These are phyloP conservation scores for Elaeis oleifera DNA, from an alignment of 202 grass and related monocot genomes.

Conservation along the genomic window DNA sequence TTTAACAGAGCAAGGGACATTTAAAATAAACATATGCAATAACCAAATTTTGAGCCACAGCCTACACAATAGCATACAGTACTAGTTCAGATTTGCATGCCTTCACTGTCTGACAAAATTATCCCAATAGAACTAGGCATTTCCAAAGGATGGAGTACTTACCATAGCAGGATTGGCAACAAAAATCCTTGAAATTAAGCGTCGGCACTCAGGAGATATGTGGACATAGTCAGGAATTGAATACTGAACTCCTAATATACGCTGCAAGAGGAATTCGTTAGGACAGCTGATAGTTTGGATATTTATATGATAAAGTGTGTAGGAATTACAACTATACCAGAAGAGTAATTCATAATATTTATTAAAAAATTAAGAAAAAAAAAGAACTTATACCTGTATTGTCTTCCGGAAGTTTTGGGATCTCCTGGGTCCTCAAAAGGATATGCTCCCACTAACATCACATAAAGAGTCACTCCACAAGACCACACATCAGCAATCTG, in stretches of 20 bases:
- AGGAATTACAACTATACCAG: too few species aligned
- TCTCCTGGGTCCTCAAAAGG: slow-evolving; percentile 60
- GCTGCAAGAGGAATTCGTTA: slow-evolving; percentile 34
- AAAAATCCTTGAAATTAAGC: slow-evolving; percentile 63
- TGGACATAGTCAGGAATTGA: slow-evolving; percentile 97
- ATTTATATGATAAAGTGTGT: neutral
- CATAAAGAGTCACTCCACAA: slow-evolving; percentile 60
- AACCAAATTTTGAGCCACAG: too few species aligned
- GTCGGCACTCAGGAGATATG: slow-evolving; percentile 41
- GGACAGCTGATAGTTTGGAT: slow-evolving; percentile 4
- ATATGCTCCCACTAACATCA: slow-evolving; percentile 76
- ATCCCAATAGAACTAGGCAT: too few species aligned
- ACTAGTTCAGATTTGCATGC: too few species aligned
- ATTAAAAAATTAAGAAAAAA: too few species aligned
- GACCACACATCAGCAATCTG: slow-evolving; percentile 56
- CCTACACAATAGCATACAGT: too few species aligned
- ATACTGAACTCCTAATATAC: slow-evolving; percentile 79
- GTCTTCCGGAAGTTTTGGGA: slow-evolving; percentile 65
- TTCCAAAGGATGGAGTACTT: slow-evolving; percentile 11
- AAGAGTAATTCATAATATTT: too few species aligned
- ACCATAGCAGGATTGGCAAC: slow-evolving; percentile 44
- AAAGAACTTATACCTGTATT: slow-evolving; percentile 37
- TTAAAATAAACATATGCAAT: too few species aligned
- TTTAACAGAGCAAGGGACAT: too few species aligned
- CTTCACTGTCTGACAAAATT: too few species aligned